A percentile compares a stretch with the other conserved stretches of the same genome.
Evolutionary conservation across 495 filamentous ascomycete genomes (phyloP).

Genomic region (Chaetomidium leptoderma): DNA sequence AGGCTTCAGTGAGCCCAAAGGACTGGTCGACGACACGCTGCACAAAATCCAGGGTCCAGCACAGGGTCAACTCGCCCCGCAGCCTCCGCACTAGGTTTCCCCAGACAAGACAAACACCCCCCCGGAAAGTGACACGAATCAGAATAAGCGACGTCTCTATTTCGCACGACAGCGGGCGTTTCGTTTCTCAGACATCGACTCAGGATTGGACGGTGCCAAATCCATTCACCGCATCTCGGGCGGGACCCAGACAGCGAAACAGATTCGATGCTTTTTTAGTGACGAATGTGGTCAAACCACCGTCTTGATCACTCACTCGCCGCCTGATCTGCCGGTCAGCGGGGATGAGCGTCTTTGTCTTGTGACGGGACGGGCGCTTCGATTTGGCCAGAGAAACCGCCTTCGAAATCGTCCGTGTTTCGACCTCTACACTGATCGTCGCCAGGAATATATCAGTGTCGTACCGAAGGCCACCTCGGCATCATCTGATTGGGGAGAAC

Average conservation of each 20-base stretch:
- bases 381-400: too few relatives aligned
- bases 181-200: not conserved
- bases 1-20: too few relatives aligned
- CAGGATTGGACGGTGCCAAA: not conserved
- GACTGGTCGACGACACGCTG: not conserved
- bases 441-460: not conserved
- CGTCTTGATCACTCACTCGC: too few relatives aligned
- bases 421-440: too few relatives aligned
- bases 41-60: not conserved
- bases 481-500: conserved; percentile 3
- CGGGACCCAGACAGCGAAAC: not conserved
- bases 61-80: too few relatives aligned
- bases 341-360: not conserved
- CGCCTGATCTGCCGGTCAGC: not conserved
- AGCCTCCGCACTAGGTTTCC: too few relatives aligned
- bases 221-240: not conserved
- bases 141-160: too few relatives aligned
- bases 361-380: not conserved
- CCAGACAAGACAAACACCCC: not conserved
- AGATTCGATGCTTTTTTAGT: not conserved
- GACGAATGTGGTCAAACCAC: too few relatives aligned
- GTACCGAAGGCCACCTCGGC: not conserved
- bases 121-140: not conserved
- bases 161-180: not conserved
- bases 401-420: too few relatives aligned